Conservation (phyloP, 495 filamentous ascomycete species). For the Entonaema liquescens region DNA sequence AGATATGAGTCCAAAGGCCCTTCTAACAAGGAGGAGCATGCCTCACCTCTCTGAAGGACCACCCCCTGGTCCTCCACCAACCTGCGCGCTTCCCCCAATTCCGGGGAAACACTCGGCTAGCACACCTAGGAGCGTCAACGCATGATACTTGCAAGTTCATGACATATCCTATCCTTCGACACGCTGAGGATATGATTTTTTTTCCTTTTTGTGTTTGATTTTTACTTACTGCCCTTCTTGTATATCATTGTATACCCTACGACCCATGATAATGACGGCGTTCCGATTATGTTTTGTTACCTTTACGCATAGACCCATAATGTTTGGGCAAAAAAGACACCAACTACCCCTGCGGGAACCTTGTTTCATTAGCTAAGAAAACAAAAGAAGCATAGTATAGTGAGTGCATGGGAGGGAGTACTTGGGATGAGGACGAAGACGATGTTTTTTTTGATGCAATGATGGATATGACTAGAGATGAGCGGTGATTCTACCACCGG, state of each 20-base stretch:
- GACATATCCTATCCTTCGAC: neutral
- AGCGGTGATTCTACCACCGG: neutral
- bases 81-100: constrained; percentile 69
- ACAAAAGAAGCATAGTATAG: neutral
- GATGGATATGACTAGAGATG: constrained; percentile 26
- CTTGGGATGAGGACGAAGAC: constrained; percentile 8
- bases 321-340: constrained; percentile 10
- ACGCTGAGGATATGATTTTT: neutral
- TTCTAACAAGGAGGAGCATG: constrained; percentile 63
- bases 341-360: constrained; percentile 21
- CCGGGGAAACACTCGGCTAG: constrained; percentile 48
- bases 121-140: constrained; percentile 10
- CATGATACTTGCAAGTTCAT: constrained; percentile 5
- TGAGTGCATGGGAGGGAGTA: neutral
- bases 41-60: constrained; percentile 66
- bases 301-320: constrained; percentile 4
- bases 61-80: constrained; percentile 70
- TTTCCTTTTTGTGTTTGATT: neutral
- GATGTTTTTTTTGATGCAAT: neutral
- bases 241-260: constrained; percentile 33
- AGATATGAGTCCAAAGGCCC: constrained; percentile 42
- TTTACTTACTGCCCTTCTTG: constrained; percentile 22
- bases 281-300: constrained; percentile 6
- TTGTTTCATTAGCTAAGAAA: constrained; percentile 7
- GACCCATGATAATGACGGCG: constrained; percentile 30